Evolutionary conservation across 2,329 filamentous ascomycete genomes (phyloP), one percentile per base, ranked within the genome.

Genomic region (Aschersonia sp.): DNA sequence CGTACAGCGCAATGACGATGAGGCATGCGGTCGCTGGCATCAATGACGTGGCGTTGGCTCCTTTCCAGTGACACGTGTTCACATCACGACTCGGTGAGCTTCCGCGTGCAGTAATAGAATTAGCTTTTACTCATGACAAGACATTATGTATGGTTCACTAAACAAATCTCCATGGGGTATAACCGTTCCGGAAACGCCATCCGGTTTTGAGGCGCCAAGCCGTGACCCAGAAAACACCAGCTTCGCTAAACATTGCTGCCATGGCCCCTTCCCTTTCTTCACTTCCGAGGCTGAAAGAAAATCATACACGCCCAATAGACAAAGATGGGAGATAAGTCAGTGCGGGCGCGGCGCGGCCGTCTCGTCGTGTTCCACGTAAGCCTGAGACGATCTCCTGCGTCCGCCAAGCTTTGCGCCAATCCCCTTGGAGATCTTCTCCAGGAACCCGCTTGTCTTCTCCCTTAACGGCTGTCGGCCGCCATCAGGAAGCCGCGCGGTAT

Each of bases 371-470:
- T 62, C 60, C 35, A 59, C 52, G n/a, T 53, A 48, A 7, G 58
- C 55, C 12, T 61, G 61, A 5, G 59, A 64, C 28, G 59, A 61
- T 31, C 58, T 59, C 30, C 59, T 54, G 29, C 56, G 49, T 20
- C 54, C 52, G 40, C 54, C 46, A 3, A 58, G 44, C n/a, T 56
- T 63, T 32, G 53, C 54, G 30, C 61, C 51, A 30, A 62, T 50
- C 2, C 51, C 48, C 28, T 52, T 52, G 3, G 59, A 58, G 3
- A 61, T 53, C 32, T 53, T 60, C 10, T 49, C 54, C 4, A 61
- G 40, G 5, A 63, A 51, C 6, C 52, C 49, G 9, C 50, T 52
- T 0, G 52, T 45, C 40, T 57, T 58, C 10, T 55, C 53, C 42
- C 51, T 50, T 30, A 44, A 30, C 5, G 9, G 12, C 30, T 51